These are phyloP conservation scores for Roridomyces roridus DNA, from an alignment of 768 basidiomycete species.

Conservation along the genomic window DNA sequence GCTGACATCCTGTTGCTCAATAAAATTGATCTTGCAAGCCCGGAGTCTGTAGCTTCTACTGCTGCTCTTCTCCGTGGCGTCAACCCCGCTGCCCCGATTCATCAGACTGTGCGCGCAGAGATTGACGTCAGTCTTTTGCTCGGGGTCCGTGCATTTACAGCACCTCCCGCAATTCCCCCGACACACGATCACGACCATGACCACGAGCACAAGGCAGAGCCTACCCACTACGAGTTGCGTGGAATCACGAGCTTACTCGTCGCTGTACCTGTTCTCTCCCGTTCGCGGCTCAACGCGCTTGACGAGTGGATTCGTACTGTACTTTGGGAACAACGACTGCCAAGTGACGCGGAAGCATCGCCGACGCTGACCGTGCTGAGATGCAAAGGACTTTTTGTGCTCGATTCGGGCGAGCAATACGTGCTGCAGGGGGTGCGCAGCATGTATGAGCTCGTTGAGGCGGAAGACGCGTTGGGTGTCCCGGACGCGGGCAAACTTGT, in stretches of 20 bases:
- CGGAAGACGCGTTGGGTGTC: slow-evolving; percentile 52
- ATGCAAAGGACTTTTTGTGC: slow-evolving; percentile 83
- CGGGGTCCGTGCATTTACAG: slow-evolving; percentile 79
- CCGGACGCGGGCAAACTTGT: slow-evolving; percentile 81
- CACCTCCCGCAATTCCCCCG: slow-evolving; percentile 41
- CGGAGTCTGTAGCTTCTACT: slow-evolving; percentile 49
- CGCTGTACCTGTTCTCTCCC: slow-evolving; percentile 63
- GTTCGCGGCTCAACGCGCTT: slow-evolving; percentile 53
- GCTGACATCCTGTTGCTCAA: slow-evolving; percentile 93
- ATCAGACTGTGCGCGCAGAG: slow-evolving; percentile 71
- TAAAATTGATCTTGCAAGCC: slow-evolving; percentile 79
- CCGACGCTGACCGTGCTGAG: slow-evolving; percentile 70
- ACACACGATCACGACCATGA: slow-evolving; percentile 33
- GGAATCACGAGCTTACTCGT: slow-evolving; percentile 88
- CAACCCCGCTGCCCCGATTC: slow-evolving; percentile 81
- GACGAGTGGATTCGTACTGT: slow-evolving; percentile 83
- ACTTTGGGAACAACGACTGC: slow-evolving; percentile 79
- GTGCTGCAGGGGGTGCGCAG: slow-evolving; percentile 92
- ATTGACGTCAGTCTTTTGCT: slow-evolving; percentile 82
- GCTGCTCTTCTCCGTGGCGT: slow-evolving; percentile 71
- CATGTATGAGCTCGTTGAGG: slow-evolving; percentile 79
- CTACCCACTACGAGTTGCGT: slow-evolving; percentile 71
- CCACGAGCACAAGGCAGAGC: slow-evolving; percentile 40
- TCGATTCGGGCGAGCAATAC: slow-evolving; percentile 59
- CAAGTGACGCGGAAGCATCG: slow-evolving; percentile 31